A percentile compares a stretch with the other conserved stretches of the same genome.
Conservation (phyloP, 345 rosid species). For the Bruguiera sexangula region DNA sequence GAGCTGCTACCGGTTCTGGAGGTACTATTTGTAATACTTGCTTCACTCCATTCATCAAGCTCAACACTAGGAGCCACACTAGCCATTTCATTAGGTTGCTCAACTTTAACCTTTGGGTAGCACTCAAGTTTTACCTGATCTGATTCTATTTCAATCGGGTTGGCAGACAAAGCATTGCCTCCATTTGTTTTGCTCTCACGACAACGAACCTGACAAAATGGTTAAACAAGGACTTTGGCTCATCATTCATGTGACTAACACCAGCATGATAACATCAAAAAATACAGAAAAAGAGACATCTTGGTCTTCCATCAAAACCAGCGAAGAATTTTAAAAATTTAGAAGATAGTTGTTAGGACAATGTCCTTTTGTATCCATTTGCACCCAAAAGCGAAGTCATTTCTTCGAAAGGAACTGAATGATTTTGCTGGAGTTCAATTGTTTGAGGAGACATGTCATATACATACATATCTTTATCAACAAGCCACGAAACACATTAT, state of each 20-base stretch:
- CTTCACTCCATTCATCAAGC: conserved; percentile 45
- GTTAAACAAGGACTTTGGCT: neutral
- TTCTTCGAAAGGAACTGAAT: neutral
- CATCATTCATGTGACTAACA: neutral
- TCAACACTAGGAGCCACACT: conserved; percentile 42
- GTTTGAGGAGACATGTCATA: no score
- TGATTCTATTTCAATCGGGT: conserved; percentile 21
- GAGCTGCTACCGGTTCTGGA: conserved; percentile 48
- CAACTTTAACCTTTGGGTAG: conserved; percentile 38
- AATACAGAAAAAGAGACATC: neutral
- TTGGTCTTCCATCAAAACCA: neutral
- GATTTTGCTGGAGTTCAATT: no score
- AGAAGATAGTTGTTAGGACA: neutral
- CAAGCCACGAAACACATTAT: no score
- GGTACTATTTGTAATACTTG: conserved; percentile 27
- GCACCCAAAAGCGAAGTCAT: neutral
- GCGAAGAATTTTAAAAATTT: neutral
- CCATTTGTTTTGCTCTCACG: conserved; percentile 36
- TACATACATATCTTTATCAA: no score
- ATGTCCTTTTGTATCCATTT: neutral
- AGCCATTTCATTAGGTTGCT: conserved; percentile 32
- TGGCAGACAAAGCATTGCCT: conserved; percentile 29
- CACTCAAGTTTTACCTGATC: conserved; percentile 42
- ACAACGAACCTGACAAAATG: conserved; percentile 37
- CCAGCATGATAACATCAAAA: neutral